Percentiles rank a stretch among this genome's conserved stretches.
These are phyloP conservation scores for Populus trichocarpa DNA, from an alignment of 441 rosid genomes.

Conservation along the genomic window DNA sequence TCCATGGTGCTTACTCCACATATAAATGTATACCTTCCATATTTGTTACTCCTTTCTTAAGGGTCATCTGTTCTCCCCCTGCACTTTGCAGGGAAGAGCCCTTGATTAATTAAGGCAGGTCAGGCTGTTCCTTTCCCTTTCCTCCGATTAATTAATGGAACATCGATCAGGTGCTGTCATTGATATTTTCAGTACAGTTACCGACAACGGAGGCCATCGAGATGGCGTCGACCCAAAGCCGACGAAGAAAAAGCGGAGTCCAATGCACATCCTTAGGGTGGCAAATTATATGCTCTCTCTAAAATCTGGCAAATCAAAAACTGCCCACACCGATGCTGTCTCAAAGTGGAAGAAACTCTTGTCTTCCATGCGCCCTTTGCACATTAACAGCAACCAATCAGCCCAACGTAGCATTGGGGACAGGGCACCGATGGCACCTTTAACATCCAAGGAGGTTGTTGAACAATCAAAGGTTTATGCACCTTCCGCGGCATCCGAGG, in stretches of 20 bases:
- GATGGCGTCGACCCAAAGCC: background rate
- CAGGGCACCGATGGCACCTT: background rate
- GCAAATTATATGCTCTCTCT: slow-evolving; percentile 41
- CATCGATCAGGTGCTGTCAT: background rate
- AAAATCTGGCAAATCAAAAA: slow-evolving; percentile 32
- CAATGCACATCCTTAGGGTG: slow-evolving; percentile 39
- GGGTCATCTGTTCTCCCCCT: slow-evolving; percentile 4
- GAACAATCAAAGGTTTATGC: background rate
- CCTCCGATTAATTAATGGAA: slow-evolving; percentile 10
- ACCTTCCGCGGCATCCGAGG: background rate
- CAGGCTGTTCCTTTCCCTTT: background rate
- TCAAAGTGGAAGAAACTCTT: slow-evolving; percentile 41
- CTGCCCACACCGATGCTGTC: slow-evolving; percentile 16
- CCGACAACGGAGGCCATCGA: slow-evolving; percentile 12
- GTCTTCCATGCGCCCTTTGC: slow-evolving; percentile 52
- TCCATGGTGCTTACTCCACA: background rate
- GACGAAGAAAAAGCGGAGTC: slow-evolving; percentile 38
- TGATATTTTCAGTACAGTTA: background rate
- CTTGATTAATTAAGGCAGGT: background rate
- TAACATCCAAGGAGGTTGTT: background rate
- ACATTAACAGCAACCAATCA: slow-evolving; percentile 24
- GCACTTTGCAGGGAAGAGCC: slow-evolving; percentile 13
- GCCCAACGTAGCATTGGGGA: slow-evolving; percentile 18
- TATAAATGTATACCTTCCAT: background rate
- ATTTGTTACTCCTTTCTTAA: background rate